These are phyloP conservation scores for Oryza glumipatula DNA, from an alignment of 176 grass and related monocot genomes.

Conservation along the genomic window DNA sequence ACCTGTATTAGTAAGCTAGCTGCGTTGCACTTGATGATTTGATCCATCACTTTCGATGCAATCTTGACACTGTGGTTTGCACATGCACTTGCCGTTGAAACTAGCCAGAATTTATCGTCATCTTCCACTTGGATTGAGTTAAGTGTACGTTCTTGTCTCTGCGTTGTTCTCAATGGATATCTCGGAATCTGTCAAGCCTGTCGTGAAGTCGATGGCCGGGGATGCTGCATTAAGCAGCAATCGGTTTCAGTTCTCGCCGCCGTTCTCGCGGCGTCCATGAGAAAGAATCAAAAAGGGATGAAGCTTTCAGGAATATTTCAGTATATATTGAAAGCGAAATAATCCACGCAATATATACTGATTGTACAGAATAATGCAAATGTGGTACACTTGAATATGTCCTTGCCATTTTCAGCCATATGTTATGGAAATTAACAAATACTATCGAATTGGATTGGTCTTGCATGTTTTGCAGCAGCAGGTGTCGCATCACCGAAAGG, in stretches of 20 bases:
- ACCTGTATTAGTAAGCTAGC: constrained; percentile 38
- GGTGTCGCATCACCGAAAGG: constrained; percentile 26
- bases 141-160: neutral
- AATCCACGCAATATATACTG: neutral
- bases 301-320: constrained; percentile 26
- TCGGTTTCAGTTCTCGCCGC: constrained; percentile 35
- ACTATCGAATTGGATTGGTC: no score
- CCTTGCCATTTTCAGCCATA: no score
- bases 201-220: constrained; percentile 5
- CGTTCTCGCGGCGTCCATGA: constrained; percentile 10
- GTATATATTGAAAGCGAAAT: neutral
- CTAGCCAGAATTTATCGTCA: constrained; percentile 5
- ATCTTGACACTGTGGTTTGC: neutral
- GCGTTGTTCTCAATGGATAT: neutral
- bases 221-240: neutral
- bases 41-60: neutral
- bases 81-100: neutral
- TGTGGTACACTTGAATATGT: no score
- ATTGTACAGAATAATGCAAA: neutral
- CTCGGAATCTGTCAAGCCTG: constrained; percentile 9
- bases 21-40: neutral
- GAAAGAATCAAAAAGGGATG: neutral
- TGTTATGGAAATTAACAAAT: no score
- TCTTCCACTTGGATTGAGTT: neutral
- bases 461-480: neutral